phyloP scores from a whole-genome alignment of 257 asterid genomes.

The Petunia secreta region DNA sequence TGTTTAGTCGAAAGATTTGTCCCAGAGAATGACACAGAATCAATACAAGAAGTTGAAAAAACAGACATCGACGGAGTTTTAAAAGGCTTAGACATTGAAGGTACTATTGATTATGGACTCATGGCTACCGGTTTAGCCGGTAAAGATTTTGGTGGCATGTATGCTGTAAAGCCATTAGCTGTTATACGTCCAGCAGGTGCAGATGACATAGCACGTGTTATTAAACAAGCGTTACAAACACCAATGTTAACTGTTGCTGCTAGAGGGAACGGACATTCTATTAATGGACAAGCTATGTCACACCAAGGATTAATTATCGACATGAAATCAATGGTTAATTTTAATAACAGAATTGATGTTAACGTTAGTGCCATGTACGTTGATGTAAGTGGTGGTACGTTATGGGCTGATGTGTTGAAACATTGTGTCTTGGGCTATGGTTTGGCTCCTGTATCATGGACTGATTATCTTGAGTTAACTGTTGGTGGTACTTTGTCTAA shows the following conservation, averaged over 20 bases:
- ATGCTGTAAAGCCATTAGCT: slow-evolving; percentile 59
- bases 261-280: slow-evolving; percentile 94
- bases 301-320: slow-evolving; percentile 71
- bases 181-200: slow-evolving; percentile 53
- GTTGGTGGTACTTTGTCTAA: slow-evolving; percentile 94
- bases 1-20: slow-evolving; percentile 58
- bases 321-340: slow-evolving; percentile 53
- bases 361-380: slow-evolving; percentile 40
- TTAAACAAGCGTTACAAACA: slow-evolving; percentile 51
- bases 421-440: slow-evolving; percentile 62
- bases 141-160: slow-evolving; percentile 80
- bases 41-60: slow-evolving; percentile 45
- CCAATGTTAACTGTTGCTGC: slow-evolving; percentile 82
- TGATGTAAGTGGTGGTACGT: slow-evolving; percentile 90
- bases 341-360: slow-evolving; percentile 38
- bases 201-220: slow-evolving; percentile 64
- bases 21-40: slow-evolving; percentile 58
- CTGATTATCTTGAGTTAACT: slow-evolving; percentile 83
- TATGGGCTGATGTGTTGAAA: slow-evolving; percentile 82
- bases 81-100: slow-evolving; percentile 55
- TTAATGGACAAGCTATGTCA: slow-evolving; percentile 97
- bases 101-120: slow-evolving; percentile 44
- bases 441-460: slow-evolving; percentile 87
- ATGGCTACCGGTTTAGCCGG: slow-evolving; percentile 35
- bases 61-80: slow-evolving; percentile 34